Conservation (phyloP, 192 early-diverging fungal genomes). For the Backusella parvicylindrica region DNA sequence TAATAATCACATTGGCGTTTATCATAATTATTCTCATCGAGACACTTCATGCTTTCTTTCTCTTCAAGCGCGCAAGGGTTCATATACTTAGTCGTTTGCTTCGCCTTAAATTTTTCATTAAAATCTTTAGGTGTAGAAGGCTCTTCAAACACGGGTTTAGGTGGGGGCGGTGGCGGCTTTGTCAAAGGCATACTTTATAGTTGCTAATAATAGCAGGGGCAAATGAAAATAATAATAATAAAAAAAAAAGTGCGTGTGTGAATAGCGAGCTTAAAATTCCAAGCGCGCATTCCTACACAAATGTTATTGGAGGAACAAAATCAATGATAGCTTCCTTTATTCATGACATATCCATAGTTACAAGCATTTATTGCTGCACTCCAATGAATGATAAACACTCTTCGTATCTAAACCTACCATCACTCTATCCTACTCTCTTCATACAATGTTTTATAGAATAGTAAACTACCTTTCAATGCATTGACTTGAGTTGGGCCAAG, state of each 20-base stretch:
- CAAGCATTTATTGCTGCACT: too few species aligned
- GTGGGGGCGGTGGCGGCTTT: slow-evolving; percentile 34
- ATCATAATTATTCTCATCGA: slow-evolving; percentile 51
- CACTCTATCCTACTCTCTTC: not conserved
- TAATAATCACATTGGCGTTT: slow-evolving; percentile 44
- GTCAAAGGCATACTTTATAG: slow-evolving; percentile 30
- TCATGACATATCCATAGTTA: not conserved
- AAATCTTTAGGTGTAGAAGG: slow-evolving; percentile 36
- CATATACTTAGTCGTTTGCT: slow-evolving; percentile 50
- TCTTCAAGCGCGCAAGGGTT: slow-evolving; percentile 50
- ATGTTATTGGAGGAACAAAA: not conserved
- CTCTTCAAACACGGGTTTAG: slow-evolving; percentile 35
- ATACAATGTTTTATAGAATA: not conserved
- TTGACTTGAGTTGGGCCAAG: not conserved
- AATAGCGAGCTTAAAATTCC: not conserved
- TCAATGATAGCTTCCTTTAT: not conserved
- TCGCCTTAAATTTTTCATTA: slow-evolving; percentile 42
- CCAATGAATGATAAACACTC: not conserved
- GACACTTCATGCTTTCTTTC: slow-evolving; percentile 49
- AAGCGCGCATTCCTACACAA: not conserved
- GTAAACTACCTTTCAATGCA: not conserved
- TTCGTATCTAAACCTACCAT: too few species aligned
- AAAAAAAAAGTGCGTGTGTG: not conserved
- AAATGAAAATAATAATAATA: not conserved
- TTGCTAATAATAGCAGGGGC: not conserved